Evolutionary conservation across 179 eudicot genomes (phyloP).

Genomic region (Corrigiola litoralis): DNA sequence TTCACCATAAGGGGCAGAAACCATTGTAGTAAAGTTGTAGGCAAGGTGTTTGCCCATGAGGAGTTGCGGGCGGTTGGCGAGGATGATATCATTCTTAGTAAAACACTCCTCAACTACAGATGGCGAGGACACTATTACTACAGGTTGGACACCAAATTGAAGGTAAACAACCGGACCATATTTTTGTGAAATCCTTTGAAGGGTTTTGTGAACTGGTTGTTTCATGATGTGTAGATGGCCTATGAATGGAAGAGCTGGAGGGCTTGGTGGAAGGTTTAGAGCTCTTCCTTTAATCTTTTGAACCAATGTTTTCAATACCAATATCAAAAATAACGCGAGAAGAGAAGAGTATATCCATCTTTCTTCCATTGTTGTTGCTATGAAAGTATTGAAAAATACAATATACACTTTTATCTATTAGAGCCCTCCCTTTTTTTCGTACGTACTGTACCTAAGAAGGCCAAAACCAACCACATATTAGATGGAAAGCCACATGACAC

Average conservation of each 20-base stretch:
- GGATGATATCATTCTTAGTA: conserved; percentile 14
- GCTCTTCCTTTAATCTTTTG: neutral
- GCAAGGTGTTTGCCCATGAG: conserved; percentile 25
- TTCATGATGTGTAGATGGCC: conserved; percentile 39
- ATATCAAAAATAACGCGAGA: neutral
- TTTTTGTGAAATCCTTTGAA: conserved; percentile 20
- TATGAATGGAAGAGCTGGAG: conserved; percentile 30
- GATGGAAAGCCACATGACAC: too few species aligned
- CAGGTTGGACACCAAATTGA: conserved; percentile 16
- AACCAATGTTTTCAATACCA: neutral
- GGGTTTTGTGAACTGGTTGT: conserved; percentile 27
- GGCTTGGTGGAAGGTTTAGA: conserved; percentile 31
- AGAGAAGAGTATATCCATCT: conserved; percentile 5
- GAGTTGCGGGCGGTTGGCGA: conserved; percentile 31
- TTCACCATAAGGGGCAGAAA: conserved; percentile 34
- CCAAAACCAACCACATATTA: too few species aligned
- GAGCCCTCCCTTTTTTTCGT: too few species aligned
- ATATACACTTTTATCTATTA: too few species aligned
- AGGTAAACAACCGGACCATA: conserved; percentile 26
- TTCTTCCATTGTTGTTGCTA: conserved; percentile 21
- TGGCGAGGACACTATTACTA: conserved; percentile 20
- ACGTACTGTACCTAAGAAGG: too few species aligned
- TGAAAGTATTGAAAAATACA: too few species aligned
- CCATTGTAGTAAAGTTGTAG: conserved; percentile 20
- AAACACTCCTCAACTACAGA: conserved; percentile 27